Evolutionary conservation across 2,329 filamentous ascomycete genomes (phyloP).

Genomic region (Colletotrichum musicola): DNA sequence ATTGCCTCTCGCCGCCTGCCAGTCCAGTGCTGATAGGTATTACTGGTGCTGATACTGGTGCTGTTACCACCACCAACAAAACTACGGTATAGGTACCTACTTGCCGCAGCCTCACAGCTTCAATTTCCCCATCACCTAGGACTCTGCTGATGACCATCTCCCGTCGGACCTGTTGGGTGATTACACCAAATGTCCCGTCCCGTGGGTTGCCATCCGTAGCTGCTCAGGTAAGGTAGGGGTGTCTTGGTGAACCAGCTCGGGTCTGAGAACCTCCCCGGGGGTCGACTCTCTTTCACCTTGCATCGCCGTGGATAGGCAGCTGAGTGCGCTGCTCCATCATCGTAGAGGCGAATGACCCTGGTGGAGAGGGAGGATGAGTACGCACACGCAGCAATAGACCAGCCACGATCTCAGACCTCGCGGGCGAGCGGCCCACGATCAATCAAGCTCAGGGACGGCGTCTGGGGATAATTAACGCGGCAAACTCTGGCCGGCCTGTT

Average conservation of each 20-base stretch:
- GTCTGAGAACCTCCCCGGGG: not conserved
- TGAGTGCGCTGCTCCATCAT: too few relatives aligned
- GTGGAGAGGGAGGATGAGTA: conserved; percentile 23
- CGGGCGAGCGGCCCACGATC: not conserved
- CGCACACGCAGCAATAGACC: conserved; percentile 1
- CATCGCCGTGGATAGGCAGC: not conserved
- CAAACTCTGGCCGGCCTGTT: conserved; percentile 11
- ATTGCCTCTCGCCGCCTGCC: conserved; percentile 2
- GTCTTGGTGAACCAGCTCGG: conserved; percentile 13
- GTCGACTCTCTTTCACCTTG: not conserved
- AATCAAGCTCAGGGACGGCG: conserved; percentile 11
- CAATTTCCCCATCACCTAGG: too few relatives aligned
- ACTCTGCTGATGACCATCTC: too few relatives aligned
- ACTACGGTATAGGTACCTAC: too few relatives aligned
- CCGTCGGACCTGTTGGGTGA: too few relatives aligned
- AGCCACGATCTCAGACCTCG: conserved; percentile 10
- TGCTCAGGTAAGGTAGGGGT: conserved; percentile 17
- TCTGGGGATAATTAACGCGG: conserved; percentile 24
- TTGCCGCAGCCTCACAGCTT: too few relatives aligned
- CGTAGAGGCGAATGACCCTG: not conserved
- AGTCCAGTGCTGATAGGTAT: not conserved
- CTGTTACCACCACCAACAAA: too few relatives aligned
- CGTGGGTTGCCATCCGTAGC: not conserved
- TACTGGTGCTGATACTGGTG: not conserved
- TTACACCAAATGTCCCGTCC: too few relatives aligned